These are phyloP conservation scores for Cladophialophora exuberans DNA, from an alignment of 2,329 filamentous ascomycete species.

Conservation along the genomic window DNA sequence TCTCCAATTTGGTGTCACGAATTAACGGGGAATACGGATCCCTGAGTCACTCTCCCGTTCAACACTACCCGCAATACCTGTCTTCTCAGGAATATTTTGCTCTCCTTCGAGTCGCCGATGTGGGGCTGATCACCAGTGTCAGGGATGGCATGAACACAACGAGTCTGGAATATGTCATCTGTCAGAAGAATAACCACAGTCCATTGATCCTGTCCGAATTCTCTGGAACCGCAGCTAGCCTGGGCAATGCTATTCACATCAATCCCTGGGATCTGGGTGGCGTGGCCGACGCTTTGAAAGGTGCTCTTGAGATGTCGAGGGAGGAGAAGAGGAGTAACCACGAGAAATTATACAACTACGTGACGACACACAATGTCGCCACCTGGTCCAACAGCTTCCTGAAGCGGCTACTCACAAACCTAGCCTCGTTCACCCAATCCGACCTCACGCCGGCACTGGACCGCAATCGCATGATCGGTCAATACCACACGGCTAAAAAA, in stretches of 20 bases:
- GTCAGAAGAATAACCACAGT: constrained; percentile 82
- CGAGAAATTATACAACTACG: constrained; percentile 75
- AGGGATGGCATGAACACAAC: constrained; percentile 98
- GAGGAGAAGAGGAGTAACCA: constrained; percentile 71
- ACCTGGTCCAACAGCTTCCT: constrained; percentile 82
- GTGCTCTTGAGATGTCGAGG: constrained; percentile 75
- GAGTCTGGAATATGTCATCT: constrained; percentile 90
- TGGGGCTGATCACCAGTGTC: constrained; percentile 92
- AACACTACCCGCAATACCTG: constrained; percentile 93
- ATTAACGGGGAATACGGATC: constrained; percentile 93
- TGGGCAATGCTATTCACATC: constrained; percentile 88
- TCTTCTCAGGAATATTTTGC: constrained; percentile 91
- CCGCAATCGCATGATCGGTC: constrained; percentile 68
- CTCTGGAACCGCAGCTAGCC: constrained; percentile 85
- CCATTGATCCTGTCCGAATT: constrained; percentile 95
- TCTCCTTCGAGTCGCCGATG: constrained; percentile 84
- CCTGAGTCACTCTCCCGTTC: constrained; percentile 84
- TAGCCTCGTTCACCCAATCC: constrained; percentile 74
- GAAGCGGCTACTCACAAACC: constrained; percentile 75
- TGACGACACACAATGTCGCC: constrained; percentile 83
- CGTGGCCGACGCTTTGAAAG: constrained; percentile 80
- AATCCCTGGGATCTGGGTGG: constrained; percentile 92
- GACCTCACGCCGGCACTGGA: constrained; percentile 83
- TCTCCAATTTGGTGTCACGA: constrained; percentile 85
- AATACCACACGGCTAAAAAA: constrained; percentile 74